Conservation (phyloP, 352 stramenopile species). For the Globisporangium rhizosaccharum region DNA sequence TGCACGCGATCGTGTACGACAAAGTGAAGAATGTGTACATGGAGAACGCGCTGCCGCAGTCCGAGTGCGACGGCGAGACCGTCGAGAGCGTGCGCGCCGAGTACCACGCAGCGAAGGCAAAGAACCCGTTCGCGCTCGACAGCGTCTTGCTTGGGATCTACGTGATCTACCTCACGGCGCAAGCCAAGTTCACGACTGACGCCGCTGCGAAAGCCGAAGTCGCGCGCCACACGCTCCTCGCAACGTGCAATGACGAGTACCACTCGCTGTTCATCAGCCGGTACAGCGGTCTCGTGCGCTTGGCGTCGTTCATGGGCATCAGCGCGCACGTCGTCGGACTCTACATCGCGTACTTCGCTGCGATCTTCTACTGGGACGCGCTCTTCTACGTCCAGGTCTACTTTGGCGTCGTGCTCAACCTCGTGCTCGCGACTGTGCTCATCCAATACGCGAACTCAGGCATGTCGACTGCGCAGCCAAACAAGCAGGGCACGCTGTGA, state of each 20-base stretch:
- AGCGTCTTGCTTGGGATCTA: slow-evolving; percentile 75
- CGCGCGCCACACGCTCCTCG: slow-evolving; percentile 49
- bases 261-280: slow-evolving; percentile 48
- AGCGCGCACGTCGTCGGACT: slow-evolving; percentile 66
- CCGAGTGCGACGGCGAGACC: slow-evolving; percentile 74
- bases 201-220: slow-evolving; percentile 52
- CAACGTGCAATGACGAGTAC: slow-evolving; percentile 60
- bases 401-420: slow-evolving; percentile 61
- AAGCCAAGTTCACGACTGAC: slow-evolving; percentile 63
- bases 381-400: slow-evolving; percentile 79
- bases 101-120: slow-evolving; percentile 50
- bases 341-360: slow-evolving; percentile 63
- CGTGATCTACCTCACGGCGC: slow-evolving; percentile 62
- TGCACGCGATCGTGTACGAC: slow-evolving; percentile 81
- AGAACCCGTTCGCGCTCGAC: slow-evolving; percentile 59
- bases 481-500: slow-evolving; percentile 32
- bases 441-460: slow-evolving; percentile 59
- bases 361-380: slow-evolving; percentile 69
- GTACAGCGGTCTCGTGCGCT: slow-evolving; percentile 53
- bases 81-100: slow-evolving; percentile 75
- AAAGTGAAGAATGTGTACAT: slow-evolving; percentile 88
- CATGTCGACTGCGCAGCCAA: slow-evolving; percentile 46
- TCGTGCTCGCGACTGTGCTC: slow-evolving; percentile 43
- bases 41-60: slow-evolving; percentile 75
- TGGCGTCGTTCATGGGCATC: slow-evolving; percentile 81